These are phyloP conservation scores for Passalora sequoiae DNA, from an alignment of 2,329 filamentous ascomycete genomes.

Conservation along the genomic window DNA sequence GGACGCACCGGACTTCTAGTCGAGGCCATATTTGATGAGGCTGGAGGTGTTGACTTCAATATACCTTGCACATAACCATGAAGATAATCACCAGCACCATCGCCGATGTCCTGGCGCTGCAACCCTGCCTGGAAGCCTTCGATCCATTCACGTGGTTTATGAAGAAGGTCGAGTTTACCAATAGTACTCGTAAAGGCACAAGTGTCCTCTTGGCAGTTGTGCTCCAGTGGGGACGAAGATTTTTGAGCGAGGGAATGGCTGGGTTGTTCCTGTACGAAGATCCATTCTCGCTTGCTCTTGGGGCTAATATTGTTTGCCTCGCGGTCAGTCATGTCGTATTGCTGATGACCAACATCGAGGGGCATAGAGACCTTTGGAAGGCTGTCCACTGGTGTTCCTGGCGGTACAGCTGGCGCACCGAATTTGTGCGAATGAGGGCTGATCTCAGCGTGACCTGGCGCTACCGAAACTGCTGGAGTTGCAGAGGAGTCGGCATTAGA, in stretches of 20 bases:
- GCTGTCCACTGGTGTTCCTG: slow-evolving; percentile 25
- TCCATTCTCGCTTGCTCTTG: slow-evolving; percentile 28
- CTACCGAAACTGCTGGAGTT: too few relatives aligned
- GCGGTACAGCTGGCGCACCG: slow-evolving; percentile 23
- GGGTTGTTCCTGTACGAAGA: slow-evolving; percentile 28
- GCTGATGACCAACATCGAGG: slow-evolving; percentile 6
- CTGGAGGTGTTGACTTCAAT: slow-evolving; percentile 21
- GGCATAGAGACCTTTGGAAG: background rate
- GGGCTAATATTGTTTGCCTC: slow-evolving; percentile 28
- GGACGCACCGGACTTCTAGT: slow-evolving; percentile 26
- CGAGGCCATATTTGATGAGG: slow-evolving; percentile 5
- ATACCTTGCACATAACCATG: slow-evolving; percentile 34
- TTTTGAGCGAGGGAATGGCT: slow-evolving; percentile 10
- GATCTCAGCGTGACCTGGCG: slow-evolving; percentile 8
- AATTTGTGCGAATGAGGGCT: slow-evolving; percentile 8
- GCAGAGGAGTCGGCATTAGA: too few relatives aligned
- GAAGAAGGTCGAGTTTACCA: slow-evolving; percentile 20
- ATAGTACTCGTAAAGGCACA: slow-evolving; percentile 11
- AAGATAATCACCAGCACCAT: slow-evolving; percentile 28
- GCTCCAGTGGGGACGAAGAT: slow-evolving; percentile 17
- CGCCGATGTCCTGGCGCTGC: slow-evolving; percentile 25
- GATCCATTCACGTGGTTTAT: slow-evolving; percentile 29
- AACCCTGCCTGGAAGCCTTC: slow-evolving; percentile 33
- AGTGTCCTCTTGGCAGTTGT: slow-evolving; percentile 12
- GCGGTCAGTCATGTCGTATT: slow-evolving; percentile 19